Percentiles rank a stretch among this genome's conserved stretches.
Evolutionary conservation across 257 asterid species (phyloP).

Genomic region (Pogostemon cablin): DNA sequence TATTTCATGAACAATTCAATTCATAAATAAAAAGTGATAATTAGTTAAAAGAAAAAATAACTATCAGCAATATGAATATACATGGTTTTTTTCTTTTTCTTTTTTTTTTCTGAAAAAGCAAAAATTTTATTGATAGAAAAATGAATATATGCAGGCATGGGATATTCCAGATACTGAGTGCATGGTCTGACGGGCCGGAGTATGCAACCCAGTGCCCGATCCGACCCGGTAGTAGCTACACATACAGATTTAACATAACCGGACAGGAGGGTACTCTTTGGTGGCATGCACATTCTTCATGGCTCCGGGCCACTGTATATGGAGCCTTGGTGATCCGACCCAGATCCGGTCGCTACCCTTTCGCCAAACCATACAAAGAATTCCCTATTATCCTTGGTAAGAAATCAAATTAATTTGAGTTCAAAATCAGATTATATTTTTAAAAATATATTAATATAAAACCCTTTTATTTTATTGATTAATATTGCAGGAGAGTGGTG

Average conservation of each 20-base stretch:
- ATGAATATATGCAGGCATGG: slow-evolving; percentile 62
- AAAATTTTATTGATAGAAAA: too few species aligned
- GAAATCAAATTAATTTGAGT: not conserved
- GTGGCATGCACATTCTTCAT: slow-evolving; percentile 79
- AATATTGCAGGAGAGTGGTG: slow-evolving; percentile 70
- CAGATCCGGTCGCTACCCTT: slow-evolving; percentile 62
- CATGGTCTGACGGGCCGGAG: slow-evolving; percentile 82
- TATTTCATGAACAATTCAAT: too few species aligned
- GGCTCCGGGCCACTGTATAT: slow-evolving; percentile 73
- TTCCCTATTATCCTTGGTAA: slow-evolving; percentile 67
- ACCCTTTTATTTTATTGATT: too few species aligned
- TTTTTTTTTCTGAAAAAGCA: too few species aligned
- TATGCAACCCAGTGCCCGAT: slow-evolving; percentile 71
- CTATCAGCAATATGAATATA: too few species aligned
- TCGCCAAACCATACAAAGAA: slow-evolving; percentile 63
- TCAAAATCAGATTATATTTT: not conserved
- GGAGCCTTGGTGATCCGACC: slow-evolving; percentile 77
- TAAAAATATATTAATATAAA: too few species aligned
- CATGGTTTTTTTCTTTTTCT: too few species aligned
- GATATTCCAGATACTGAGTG: slow-evolving; percentile 53
- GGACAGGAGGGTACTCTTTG: slow-evolving; percentile 81
- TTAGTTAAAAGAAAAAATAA: too few species aligned
- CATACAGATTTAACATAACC: slow-evolving; percentile 57
- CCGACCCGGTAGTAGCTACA: slow-evolving; percentile 59
- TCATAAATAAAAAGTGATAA: too few species aligned